Evolutionary conservation across 106 monocot species (phyloP), one percentile per base, ranked within the genome.

Genomic region (Triglochin maritima): DNA sequence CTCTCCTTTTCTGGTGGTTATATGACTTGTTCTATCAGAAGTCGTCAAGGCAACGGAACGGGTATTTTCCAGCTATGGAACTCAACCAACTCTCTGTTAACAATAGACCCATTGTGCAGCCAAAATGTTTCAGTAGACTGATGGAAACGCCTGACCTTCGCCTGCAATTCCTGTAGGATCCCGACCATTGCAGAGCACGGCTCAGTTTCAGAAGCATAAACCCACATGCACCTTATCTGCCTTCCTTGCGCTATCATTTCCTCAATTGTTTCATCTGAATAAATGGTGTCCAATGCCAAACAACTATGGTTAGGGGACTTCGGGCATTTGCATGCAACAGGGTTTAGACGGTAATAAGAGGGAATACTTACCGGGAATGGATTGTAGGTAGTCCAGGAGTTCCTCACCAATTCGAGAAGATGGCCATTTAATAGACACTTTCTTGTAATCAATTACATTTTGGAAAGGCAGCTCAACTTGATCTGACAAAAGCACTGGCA

Each of bases 401-500:
- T 86, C 77, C 50, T 73, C 49, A 17, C 82, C 78, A 29, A 91
- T 91, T 9, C 72, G 76, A 57, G 80, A 84, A 56, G 88, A 88
- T 48, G 96, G 96, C 91, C 88, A 98, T 69, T 98, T 91, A 72
- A 98, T 98, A 11, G 96, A 91, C 69, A 98, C 74, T 59, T 70
- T 84, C 14, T 60, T 69, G 69, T 91, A 98, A 70, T 98, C 88
- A 17, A 98, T 91, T 63, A 88, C 84, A 74, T 98, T 88, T 73
- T 98, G 90, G 76, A 98, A 98, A 50, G 96, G 96, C 7, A 98
- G 79, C 52, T 98, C 91, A 43, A 86, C 82, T 72, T 92, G 76
- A 84, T 98, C 96, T 60, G 96, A 98, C 68, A 98, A 77, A 53
- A 98, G 83, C 12, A 98, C 96, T 17, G 96, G 96, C 42, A 98